Conservation (phyloP, 1,284 basidiomycete species). For the Bjerkandera adusta region DNA sequence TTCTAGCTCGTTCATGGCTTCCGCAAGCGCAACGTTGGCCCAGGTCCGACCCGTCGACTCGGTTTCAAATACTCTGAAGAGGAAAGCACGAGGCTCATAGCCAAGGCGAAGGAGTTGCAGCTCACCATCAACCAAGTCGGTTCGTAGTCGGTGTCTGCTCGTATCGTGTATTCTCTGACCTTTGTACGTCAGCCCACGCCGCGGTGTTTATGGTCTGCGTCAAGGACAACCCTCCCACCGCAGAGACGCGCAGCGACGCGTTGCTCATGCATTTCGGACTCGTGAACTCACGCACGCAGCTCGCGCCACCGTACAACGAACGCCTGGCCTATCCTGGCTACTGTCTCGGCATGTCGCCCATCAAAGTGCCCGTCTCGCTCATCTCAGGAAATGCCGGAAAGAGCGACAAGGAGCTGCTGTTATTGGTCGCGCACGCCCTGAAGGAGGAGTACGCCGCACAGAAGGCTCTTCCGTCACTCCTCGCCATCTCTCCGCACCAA, state of each 20-base stretch:
- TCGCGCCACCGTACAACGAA: not conserved
- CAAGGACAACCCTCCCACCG: conserved; percentile 14
- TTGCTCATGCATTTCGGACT: conserved; percentile 10
- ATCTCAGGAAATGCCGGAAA: not conserved
- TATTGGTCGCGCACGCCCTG: conserved; percentile 9
- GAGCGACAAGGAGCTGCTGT: conserved; percentile 10
- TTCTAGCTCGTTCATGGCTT: not conserved
- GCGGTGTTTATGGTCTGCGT: conserved; percentile 6
- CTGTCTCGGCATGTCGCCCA: conserved; percentile 14
- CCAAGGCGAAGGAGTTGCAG: not conserved
- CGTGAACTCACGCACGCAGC: conserved; percentile 11
- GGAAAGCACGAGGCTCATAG: conserved; percentile 6
- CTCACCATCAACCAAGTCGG: not conserved
- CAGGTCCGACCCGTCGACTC: conserved; percentile 3
- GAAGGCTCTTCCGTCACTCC: conserved; percentile 9
- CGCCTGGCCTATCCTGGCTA: conserved; percentile 12
- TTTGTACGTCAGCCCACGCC: conserved; percentile 8
- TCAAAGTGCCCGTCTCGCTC: conserved; percentile 8
- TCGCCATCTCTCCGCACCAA: conserved; percentile 5
- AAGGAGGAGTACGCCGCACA: conserved; percentile 14
- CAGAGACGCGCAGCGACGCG: conserved; percentile 4
- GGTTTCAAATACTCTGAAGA: conserved; percentile 4
- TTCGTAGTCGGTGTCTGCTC: not conserved
- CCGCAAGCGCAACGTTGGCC: not conserved
- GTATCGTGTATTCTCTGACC: not conserved